Percentiles rank a stretch among this genome's conserved stretches.
These are phyloP conservation scores for Ensete glaucum DNA, from an alignment of 176 grass and related monocot genomes.

Conservation along the genomic window DNA sequence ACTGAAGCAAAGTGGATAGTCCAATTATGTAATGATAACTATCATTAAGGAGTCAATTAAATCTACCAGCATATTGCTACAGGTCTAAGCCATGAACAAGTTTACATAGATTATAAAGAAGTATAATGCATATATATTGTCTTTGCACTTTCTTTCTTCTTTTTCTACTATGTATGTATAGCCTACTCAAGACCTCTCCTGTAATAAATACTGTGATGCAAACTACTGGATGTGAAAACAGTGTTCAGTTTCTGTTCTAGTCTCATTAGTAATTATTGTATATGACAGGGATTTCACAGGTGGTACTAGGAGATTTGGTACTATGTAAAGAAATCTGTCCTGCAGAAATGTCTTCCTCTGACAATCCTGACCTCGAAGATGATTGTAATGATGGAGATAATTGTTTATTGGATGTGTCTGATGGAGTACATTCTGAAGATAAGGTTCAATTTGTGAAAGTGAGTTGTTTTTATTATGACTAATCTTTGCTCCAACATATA, in stretches of 20 bases:
- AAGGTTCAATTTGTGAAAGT: slow-evolving; percentile 72
- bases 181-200: too few relatives aligned
- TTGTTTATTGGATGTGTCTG: slow-evolving; percentile 39
- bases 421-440: slow-evolving; percentile 69
- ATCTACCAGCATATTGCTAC: too few relatives aligned
- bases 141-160: too few relatives aligned
- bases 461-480: slow-evolving; percentile 4
- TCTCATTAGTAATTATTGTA: slow-evolving; percentile 18
- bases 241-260: neutral
- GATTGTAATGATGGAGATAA: slow-evolving; percentile 30
- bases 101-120: too few relatives aligned
- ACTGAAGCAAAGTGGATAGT: too few relatives aligned
- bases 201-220: too few relatives aligned
- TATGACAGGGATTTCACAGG: slow-evolving; percentile 67
- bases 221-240: neutral
- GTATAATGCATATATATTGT: too few relatives aligned
- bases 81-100: too few relatives aligned
- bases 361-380: slow-evolving; percentile 41
- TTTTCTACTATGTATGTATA: too few relatives aligned
- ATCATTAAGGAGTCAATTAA: too few relatives aligned
- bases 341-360: slow-evolving; percentile 30
- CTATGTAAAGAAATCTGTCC: slow-evolving; percentile 59
- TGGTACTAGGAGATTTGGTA: slow-evolving; percentile 78
- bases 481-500: neutral
- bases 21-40: too few relatives aligned